A percentile compares a stretch with the other conserved stretches of the same genome.
Conservation (phyloP, 176 grass and related monocot genomes). For the Dendrocalamus sinicus region DNA sequence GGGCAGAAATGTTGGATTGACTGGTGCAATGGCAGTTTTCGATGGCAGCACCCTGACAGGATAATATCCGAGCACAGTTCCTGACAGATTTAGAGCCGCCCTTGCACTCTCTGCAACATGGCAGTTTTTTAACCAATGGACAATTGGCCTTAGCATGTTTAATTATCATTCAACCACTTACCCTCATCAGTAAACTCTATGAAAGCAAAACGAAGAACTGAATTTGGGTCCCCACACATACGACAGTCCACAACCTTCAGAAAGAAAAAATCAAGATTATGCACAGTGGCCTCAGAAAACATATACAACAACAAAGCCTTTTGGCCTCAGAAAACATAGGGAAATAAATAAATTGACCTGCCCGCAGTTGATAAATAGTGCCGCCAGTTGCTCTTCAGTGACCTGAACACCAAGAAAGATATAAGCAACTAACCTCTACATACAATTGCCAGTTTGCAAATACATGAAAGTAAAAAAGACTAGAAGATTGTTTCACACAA, state of each 20-base stretch:
- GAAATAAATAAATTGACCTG: constrained; percentile 55
- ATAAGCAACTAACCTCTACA: constrained; percentile 25
- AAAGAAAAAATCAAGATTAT: constrained; percentile 27
- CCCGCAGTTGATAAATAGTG: constrained; percentile 92
- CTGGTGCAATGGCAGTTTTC: constrained; percentile 97
- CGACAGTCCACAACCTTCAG: constrained; percentile 96
- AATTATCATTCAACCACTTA: constrained; percentile 47
- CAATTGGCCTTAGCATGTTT: constrained; percentile 33
- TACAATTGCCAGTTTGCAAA: not conserved
- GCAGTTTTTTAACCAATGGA: constrained; percentile 35
- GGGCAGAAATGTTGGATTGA: constrained; percentile 91
- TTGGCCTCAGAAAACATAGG: constrained; percentile 15
- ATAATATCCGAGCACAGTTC: constrained; percentile 96
- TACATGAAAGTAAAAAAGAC: not conserved
- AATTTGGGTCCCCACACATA: constrained; percentile 97
- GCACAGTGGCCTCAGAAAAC: constrained; percentile 3
- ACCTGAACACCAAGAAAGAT: constrained; percentile 62
- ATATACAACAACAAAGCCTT: not conserved
- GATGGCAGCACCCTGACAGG: constrained; percentile 97
- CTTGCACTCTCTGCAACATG: constrained; percentile 73
- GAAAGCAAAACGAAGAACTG: constrained; percentile 98
- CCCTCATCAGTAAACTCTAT: constrained; percentile 99
- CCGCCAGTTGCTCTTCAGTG: constrained; percentile 95
- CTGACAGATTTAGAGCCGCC: constrained; percentile 85
- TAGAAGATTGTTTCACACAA: not conserved